A percentile compares a stretch with the other conserved stretches of the same genome.
Conservation (phyloP, 129 eudicot genomes). For the Arctium lappa region DNA sequence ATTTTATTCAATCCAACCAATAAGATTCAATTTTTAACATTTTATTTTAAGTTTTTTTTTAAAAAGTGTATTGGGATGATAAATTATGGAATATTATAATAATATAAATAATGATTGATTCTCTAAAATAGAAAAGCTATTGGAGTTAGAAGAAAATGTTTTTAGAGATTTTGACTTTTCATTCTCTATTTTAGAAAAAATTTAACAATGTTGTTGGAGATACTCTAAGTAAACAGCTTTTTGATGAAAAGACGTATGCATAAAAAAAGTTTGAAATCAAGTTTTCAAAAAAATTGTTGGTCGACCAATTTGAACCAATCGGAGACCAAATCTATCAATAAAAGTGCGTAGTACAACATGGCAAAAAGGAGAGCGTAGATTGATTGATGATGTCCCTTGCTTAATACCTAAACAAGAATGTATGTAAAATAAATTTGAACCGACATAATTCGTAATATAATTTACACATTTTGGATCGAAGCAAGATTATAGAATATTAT, state of each 20-base stretch:
- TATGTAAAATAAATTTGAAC: neutral
- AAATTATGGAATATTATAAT: no score
- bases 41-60: no score
- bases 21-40: no score
- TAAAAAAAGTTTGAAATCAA: neutral
- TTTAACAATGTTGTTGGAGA: no score
- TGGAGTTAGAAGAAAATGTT: no score
- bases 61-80: no score
- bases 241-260: slow-evolving; percentile 2
- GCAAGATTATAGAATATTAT: neutral
- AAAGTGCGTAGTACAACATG: neutral
- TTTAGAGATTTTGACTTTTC: no score
- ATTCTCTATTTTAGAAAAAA: no score
- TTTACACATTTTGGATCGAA: neutral
- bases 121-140: no score
- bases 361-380: neutral
- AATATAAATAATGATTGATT: no score
- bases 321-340: neutral
- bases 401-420: slow-evolving; percentile 5
- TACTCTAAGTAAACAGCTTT: neutral
- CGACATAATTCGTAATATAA: neutral
- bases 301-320: neutral
- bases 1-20: no score
- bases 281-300: slow-evolving; percentile 17
- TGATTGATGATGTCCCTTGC: slow-evolving; percentile 12